These are phyloP conservation scores for Cyclotella sp. DNA, from an alignment of 108 stramenopile species.

Conservation along the genomic window DNA sequence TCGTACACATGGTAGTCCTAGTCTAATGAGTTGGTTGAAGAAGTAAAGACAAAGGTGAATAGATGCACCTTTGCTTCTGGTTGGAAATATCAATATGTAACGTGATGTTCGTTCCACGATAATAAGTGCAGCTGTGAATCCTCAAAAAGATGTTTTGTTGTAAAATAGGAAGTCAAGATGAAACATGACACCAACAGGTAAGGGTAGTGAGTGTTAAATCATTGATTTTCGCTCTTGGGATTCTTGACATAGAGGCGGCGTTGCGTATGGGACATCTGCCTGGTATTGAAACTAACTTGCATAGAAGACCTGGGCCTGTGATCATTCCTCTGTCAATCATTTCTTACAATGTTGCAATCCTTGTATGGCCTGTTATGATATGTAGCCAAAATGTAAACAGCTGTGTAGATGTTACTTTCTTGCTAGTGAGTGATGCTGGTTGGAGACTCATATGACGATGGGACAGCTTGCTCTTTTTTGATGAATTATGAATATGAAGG, in stretches of 20 bases:
- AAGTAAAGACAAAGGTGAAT: neutral
- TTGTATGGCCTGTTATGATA: neutral
- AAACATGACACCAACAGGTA: too few relatives aligned
- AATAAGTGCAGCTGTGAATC: constrained; percentile 14
- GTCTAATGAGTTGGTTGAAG: neutral
- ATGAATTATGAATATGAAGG: constrained; percentile 2
- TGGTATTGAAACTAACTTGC: neutral
- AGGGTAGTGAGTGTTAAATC: neutral
- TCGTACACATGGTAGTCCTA: neutral
- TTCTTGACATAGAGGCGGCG: neutral
- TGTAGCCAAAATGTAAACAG: neutral
- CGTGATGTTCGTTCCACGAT: constrained; percentile 6
- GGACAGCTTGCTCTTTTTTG: too few relatives aligned
- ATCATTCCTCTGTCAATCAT: too few relatives aligned
- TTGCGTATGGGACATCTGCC: neutral
- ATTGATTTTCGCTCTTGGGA: neutral
- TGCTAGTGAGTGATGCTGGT: too few relatives aligned
- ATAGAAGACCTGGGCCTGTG: neutral
- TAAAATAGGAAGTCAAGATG: too few relatives aligned
- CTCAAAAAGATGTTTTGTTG: neutral
- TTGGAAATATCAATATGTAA: neutral
- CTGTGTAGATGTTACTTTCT: neutral
- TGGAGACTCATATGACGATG: too few relatives aligned
- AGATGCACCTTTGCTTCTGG: constrained; percentile 1
- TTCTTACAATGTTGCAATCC: too few relatives aligned